Evolutionary conservation across 2,329 filamentous ascomycete species (phyloP).

Genomic region (Tolypocladium nubicola): DNA sequence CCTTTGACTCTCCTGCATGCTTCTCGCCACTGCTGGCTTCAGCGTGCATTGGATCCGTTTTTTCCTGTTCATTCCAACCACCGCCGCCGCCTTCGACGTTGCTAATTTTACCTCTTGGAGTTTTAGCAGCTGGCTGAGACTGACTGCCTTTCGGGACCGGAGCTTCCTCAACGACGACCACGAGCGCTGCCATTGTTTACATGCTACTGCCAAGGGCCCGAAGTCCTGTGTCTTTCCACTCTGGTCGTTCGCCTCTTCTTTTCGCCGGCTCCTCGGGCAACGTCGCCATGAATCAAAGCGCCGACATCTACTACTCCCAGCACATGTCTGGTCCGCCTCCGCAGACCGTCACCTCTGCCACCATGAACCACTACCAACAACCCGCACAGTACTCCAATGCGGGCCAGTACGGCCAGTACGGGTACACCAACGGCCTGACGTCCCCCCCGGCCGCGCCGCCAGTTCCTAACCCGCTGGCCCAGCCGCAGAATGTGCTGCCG

Average conservation of each 20-base stretch:
- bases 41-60: neutral
- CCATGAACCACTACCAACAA: constrained; percentile 67
- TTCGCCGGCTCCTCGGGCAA: constrained; percentile 19
- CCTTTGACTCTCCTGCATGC: neutral
- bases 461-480: constrained; percentile 60
- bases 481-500: constrained; percentile 53
- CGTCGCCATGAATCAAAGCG: constrained; percentile 69
- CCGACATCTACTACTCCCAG: constrained; percentile 77
- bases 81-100: neutral
- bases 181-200: neutral
- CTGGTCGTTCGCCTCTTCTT: neutral
- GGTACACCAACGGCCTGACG: constrained; percentile 65
- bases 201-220: neutral
- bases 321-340: constrained; percentile 71
- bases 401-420: constrained; percentile 56
- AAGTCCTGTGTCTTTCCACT: neutral
- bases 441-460: constrained; percentile 65
- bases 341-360: constrained; percentile 65
- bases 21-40: neutral
- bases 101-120: neutral
- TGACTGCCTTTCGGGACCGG: neutral
- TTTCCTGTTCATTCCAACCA: neutral
- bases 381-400: constrained; percentile 57
- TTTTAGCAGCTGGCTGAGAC: neutral
- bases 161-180: neutral